Base-by-base conservation (phyloP, 495 filamentous ascomycete species). In the Amphirosellinia nigrospora region DNA sequence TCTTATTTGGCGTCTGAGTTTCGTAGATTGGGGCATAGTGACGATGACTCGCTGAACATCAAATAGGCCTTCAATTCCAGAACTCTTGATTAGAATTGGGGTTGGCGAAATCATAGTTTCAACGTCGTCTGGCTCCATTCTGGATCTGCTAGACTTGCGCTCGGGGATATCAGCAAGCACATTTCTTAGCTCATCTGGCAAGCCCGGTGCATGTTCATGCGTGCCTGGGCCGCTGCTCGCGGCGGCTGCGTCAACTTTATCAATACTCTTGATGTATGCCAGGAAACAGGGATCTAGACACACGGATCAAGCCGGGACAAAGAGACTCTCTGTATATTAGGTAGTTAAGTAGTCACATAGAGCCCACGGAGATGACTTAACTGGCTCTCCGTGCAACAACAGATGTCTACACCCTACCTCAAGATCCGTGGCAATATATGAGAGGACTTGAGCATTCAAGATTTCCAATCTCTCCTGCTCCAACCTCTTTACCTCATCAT, bases 1-100 rank as follows among this genome's bases (percentile, higher is more conserved):
- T 28, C 66, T 73, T 10, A 80, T 65, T 58, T 79, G 77, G 13
- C 66, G 55, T 13, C 75, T 77, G n/a, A 82, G 76, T 32, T 70
- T 70, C 19, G 79, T 72, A 1, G 74, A 59, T 58, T 80, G 71
- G 19, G 74, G 66, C 71, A 81, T 75, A 60, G 75, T 79, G 56
- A 84, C 73, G 64, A 82, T 66, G 30, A 84, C 79, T 64, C 79
- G 75, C 68, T 81, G 80, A 45, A 84, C 80, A 70, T 82, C 81
- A 56, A 84, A 81, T 13, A 80, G 68, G 4, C 77, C 75, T 41
- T 81, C 74, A 56, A 84, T 81, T 4, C 81, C 81, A 4, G 78
- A 78, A 62, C 75, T 79, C 69, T 74, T 79, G 39, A 82, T 68
- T 23, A 76, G 79, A 66, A 84, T 82, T 50, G 80, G 79, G 62